Evolutionary conservation across 768 basidiomycete species (phyloP), one percentile per base, ranked within the genome.

Genomic region (Termitomyces sp.): DNA sequence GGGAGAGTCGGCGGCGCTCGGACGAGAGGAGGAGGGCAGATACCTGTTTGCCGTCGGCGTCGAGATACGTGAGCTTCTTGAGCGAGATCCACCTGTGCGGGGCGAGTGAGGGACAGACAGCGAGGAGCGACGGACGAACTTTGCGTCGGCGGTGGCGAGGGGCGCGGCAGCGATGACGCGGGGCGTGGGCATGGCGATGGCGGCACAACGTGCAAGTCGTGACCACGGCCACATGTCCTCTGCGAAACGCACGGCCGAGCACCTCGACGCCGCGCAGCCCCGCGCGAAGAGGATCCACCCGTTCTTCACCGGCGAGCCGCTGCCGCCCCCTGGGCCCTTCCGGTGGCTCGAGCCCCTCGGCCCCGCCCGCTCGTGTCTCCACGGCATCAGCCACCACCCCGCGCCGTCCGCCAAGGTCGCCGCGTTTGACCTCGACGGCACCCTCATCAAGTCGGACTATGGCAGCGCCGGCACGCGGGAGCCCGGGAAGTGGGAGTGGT

Each of bases 381-480:
- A 80, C 57, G 79, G 68, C 12, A 58, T 72, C 47, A 73, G 80
- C 58, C 66, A 74, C 5, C 61, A 67, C 0, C 86, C 85, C 0
- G 66, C 70, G 13, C 71, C 75, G 8, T 72, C 70, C 1, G 36
- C 75, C n/a, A 88, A 86, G 62, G 81, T 93, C 33, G 88, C 90
- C 10, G 81, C 85, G 13, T 90, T 94, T 60, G 94, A 97, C 69
- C 74, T 97, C 24, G 94, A 97, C 67, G 92, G 90, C 3, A 94
- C 92, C 0, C 64, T 95, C 58, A 93, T 97, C 68, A 88, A 86
- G 62, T 70, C 68, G n/a, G 60, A 68, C 22, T 62, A 70, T 51
- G 59, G 56, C 20, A 57, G 60, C n/a, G n/a, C n/a, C 39, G 46
- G 55, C 18, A 68, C 61, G 39, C 75, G 78, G 26, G 72, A 72